phyloP scores from a whole-genome alignment of 768 basidiomycete genomes.

The Mycena polygramma region DNA sequence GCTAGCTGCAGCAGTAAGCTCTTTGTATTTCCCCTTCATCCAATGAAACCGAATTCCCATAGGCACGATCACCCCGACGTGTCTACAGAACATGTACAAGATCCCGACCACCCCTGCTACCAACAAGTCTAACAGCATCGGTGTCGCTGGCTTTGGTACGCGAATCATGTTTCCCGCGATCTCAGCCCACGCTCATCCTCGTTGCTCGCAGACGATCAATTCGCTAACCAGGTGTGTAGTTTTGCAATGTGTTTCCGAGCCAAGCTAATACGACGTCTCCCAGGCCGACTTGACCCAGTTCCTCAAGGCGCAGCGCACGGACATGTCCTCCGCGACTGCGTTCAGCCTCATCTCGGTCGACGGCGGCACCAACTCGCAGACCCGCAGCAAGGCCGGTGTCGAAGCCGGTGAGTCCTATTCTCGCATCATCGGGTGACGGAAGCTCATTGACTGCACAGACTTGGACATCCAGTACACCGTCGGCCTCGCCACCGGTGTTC shows the following conservation, averaged over 20 bases:
- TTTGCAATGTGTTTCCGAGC: no score
- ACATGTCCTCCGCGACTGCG: slow-evolving; percentile 42
- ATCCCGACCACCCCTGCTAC: slow-evolving; percentile 42
- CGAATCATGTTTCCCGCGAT: not conserved
- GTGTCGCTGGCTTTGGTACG: slow-evolving; percentile 42
- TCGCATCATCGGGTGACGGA: no score
- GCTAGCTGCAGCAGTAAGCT: slow-evolving; percentile 28
- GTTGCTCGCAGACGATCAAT: slow-evolving; percentile 25
- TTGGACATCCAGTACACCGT: slow-evolving; percentile 47
- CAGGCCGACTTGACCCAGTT: slow-evolving; percentile 42
- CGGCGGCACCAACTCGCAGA: slow-evolving; percentile 45
- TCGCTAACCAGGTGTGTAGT: slow-evolving; percentile 38
- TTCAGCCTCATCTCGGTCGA: slow-evolving; percentile 44
- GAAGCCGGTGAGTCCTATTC: slow-evolving; percentile 41
- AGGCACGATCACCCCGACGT: slow-evolving; percentile 43
- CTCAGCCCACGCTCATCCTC: not conserved
- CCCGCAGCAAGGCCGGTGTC: slow-evolving; percentile 40
- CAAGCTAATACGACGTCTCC: no score
- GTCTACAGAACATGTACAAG: slow-evolving; percentile 45
- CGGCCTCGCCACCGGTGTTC: slow-evolving; percentile 43
- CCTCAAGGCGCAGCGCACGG: slow-evolving; percentile 42
- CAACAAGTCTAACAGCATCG: slow-evolving; percentile 38
- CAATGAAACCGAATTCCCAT: not conserved
- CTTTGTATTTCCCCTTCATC: not conserved
- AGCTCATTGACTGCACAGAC: slow-evolving; percentile 18